Conservation (phyloP, 2,329 filamentous ascomycete species). For the Paecilomyces sp. region DNA sequence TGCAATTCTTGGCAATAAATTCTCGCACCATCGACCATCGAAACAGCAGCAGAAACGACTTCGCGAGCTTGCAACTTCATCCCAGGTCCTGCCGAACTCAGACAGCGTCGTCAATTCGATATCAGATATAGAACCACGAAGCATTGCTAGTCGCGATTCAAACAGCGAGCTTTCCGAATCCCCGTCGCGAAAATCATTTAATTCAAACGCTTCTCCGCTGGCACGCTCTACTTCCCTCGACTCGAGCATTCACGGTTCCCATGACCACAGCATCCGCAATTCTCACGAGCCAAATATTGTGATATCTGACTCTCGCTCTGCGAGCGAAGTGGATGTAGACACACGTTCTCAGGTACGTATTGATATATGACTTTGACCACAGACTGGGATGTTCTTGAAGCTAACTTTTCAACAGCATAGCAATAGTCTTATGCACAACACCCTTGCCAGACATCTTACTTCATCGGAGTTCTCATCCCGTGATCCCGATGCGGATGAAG, state of each 20-base stretch:
- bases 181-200: constrained; percentile 26
- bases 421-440: constrained; percentile 22
- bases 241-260: constrained; percentile 17
- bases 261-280: constrained; percentile 7
- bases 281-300: constrained; percentile 14
- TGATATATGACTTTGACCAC: neutral
- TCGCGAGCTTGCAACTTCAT: constrained; percentile 75
- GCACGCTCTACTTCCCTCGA: constrained; percentile 25
- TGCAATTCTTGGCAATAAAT: constrained; percentile 95
- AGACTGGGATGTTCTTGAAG: neutral
- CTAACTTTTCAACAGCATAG: constrained; percentile 21
- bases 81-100: constrained; percentile 52
- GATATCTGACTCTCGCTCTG: constrained; percentile 25
- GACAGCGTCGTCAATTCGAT: constrained; percentile 19
- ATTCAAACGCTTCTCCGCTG: constrained; percentile 30
- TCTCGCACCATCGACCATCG: constrained; percentile 77
- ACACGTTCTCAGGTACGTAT: constrained; percentile 30
- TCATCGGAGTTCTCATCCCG: constrained; percentile 16
- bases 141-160: constrained; percentile 30
- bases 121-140: constrained; percentile 21
- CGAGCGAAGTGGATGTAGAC: constrained; percentile 29
- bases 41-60: constrained; percentile 71
- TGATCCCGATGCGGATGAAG: constrained; percentile 17
- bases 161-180: constrained; percentile 31
- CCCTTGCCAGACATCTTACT: constrained; percentile 22